Conservation (phyloP, 768 basidiomycete genomes). For the Clitopilus hobsonii region DNA sequence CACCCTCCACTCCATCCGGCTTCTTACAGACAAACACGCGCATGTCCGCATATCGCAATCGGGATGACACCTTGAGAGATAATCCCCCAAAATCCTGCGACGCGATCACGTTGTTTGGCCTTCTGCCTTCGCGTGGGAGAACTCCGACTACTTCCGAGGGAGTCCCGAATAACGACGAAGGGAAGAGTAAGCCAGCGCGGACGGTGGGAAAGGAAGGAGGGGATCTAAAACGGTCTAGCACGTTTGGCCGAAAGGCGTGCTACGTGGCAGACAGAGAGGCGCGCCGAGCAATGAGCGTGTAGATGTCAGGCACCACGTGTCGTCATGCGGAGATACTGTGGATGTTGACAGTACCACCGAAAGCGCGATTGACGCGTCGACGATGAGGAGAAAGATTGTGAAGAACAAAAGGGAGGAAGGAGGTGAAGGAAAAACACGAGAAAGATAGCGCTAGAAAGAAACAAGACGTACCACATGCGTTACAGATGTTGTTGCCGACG, state of each 20-base stretch:
- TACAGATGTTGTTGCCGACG: conserved; percentile 90
- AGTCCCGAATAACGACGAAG: background rate
- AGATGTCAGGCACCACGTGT: background rate
- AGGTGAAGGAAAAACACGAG: conserved; percentile 11
- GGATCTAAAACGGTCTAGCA: background rate
- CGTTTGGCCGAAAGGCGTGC: background rate
- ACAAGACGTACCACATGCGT: conserved; percentile 82
- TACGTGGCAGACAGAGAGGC: background rate
- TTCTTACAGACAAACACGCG: background rate
- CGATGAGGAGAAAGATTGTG: background rate
- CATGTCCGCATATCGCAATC: background rate
- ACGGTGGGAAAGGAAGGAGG: background rate
- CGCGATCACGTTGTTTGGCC: background rate
- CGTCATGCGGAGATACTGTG: background rate
- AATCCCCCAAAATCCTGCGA: background rate
- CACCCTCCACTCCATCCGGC: background rate
- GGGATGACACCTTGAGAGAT: background rate
- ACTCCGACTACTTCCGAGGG: background rate
- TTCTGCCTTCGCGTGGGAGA: background rate
- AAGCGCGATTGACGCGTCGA: background rate
- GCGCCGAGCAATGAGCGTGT: background rate
- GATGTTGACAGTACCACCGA: background rate
- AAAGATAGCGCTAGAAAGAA: conserved; percentile 15
- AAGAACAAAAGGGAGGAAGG: conserved; percentile 8
- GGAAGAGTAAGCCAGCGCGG: background rate